Evolutionary conservation across 345 rosid species (phyloP).

Genomic region (Ceriops decandra): DNA sequence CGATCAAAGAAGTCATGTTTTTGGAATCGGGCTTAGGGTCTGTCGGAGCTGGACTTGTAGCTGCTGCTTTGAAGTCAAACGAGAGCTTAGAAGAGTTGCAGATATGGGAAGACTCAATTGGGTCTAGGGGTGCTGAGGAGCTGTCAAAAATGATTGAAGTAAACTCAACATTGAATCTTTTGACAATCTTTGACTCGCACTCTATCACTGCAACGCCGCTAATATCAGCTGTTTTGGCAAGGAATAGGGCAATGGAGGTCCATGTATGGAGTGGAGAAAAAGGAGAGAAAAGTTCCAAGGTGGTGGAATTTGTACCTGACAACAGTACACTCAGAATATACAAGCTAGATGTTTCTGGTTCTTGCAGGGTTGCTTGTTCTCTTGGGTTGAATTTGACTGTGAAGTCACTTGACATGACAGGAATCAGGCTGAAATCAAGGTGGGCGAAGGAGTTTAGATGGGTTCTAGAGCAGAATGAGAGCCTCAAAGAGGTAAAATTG

Average conservation of each 20-base stretch:
- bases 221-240: conserved; percentile 79
- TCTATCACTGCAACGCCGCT: conserved; percentile 71
- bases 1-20: conserved; percentile 57
- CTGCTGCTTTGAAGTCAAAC: conserved; percentile 63
- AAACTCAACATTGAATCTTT: conserved; percentile 63
- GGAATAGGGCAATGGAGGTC: conserved; percentile 76
- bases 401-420: conserved; percentile 71
- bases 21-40: conserved; percentile 50
- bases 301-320: conserved; percentile 76
- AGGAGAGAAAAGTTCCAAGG: conserved; percentile 60
- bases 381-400: conserved; percentile 79
- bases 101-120: conserved; percentile 96
- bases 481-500: conserved; percentile 64
- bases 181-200: conserved; percentile 73
- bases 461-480: conserved; percentile 79
- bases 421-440: conserved; percentile 62
- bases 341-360: conserved; percentile 57
- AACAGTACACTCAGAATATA: conserved; percentile 59
- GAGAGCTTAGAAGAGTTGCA: conserved; percentile 80
- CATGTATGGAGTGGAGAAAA: conserved; percentile 75
- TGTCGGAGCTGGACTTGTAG: conserved; percentile 59
- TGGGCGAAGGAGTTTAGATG: conserved; percentile 86
- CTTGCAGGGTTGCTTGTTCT: conserved; percentile 79
- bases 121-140: conserved; percentile 86
- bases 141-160: conserved; percentile 89